Base-by-base conservation (phyloP, 441 rosid species). In the Pelargonium citronellum region DNA sequence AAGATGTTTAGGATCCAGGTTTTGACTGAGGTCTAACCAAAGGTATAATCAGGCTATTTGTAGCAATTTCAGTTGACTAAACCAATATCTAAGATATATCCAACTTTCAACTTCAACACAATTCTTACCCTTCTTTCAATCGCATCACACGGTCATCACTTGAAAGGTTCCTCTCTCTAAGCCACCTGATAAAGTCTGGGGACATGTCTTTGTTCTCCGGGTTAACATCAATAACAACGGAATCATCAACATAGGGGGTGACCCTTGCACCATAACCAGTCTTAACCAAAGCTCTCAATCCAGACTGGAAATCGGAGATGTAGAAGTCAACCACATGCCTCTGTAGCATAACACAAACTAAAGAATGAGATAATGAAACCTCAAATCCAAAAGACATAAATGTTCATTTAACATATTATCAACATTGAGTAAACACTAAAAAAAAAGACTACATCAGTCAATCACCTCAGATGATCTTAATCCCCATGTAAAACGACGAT, bases 261-360 rank as follows among this genome's bases (percentile, higher is more conserved):
- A 90, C 91, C 78, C 87, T 80, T 0, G 91, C 88, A 19, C 88
- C 92, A 77, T 82, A 83, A 44, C 96, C 96, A 24, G 87, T 87
- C 84, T 90, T 90, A 60, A 90, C 96, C 77, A 90, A 79, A 34
- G 96, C 96, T 75, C 96, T 87, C 75, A 93, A 80, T 24, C 99
- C 99, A 72, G 98, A 96, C 73, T 96, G 99, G 77, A 96, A 93
- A 84, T 96, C 99, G 7, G 99, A 96, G 76, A 96, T 96, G 86
- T 96, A 93, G 82, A 96, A 96, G 80, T 96, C 99, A 71, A 96
- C 98, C 15, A 88, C 98, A 76, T 87, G 98, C 83, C 96, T 89
- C 98, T 93, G 91, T 72, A 72, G 83, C 70, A 68, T 34, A 64
- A 24, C 51, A 67, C 7, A 7, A 57, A 10, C 24, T 17, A 10